Base-by-base conservation (phyloP, 495 filamentous ascomycete genomes). In the Aspergillus biplanus region DNA sequence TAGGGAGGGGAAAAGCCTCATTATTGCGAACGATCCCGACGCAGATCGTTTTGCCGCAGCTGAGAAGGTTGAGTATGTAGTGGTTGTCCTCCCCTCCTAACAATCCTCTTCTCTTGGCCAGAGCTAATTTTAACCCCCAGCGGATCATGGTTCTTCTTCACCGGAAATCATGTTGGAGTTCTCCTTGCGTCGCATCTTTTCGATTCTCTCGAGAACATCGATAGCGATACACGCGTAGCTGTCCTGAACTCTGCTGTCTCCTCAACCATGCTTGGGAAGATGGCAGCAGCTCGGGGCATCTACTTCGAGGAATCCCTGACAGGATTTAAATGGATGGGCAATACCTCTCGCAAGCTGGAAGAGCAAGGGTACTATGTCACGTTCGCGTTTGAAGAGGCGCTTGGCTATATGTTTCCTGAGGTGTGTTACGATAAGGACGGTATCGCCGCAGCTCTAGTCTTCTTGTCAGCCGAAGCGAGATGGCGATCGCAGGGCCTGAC, bases 241-340 rank as follows among this genome's bases (percentile, higher is more conserved):
- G 85, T 90, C 66, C 70, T 91, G 9, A 85, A 83, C 18, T 86
- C 86, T 4, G 84, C 89, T 1, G 89, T 92, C 0, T 90, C 87
- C 0, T 86, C 85, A 3, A 79, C 82, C 15, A 90, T 90, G 89
- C 80, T 92, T 5, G 70, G 76, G 11, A 76, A 80, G 27, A 86
- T 90, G 75, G 87, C 87, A 6, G 62, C 69, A 46, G 71, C 78
- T 27, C 82, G 83, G 67, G 84, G 83, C 6, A 84, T 89, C 56
- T 69, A 78, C 37, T 88, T 84, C 65, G 73, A 80, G 47, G 88
- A 91, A 66, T 89, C 89, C 5, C 76, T 92, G 15, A 92, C 89
- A 0, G 89, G 89, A 4, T 92, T 92, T 75, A 92, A 92, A 71
- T 92, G 89, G 89, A 82, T 92, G 75, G 83, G 78, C 0, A 83